Base-by-base conservation (phyloP, 768 basidiomycete genomes). In the Rhodotorula graminis region DNA sequence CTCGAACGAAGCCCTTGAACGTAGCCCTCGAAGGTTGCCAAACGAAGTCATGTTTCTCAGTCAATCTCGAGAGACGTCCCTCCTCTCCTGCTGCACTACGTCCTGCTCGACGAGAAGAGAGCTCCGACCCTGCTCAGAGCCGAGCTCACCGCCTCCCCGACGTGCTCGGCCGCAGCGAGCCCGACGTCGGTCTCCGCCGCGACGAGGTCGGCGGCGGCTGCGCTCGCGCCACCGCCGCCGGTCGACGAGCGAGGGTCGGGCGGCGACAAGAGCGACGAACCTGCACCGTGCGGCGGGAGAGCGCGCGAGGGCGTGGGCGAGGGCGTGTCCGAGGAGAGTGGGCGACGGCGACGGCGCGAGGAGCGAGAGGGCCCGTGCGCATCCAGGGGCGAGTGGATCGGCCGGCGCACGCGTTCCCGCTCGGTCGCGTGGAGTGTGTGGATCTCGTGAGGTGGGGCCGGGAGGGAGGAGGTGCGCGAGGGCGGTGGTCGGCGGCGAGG, bases 61-160 rank as follows among this genome's bases (percentile, higher is more conserved):
- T 21, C 12, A 6, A 2, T 50, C 49, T 50, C 37, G 9, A 11
- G 12, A n/a, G n/a, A n/a, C 53, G 29, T 42, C 11, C 23, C 40
- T 14, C 8, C 37, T 19, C 25, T 59, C 37, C 23, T 37, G 37
- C 57, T 3, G 7, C 37, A 33, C 57, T 58, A 25, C 50, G 50
- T n/a, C 25, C 50, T 37, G 6, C 40, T 8, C 59, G 40, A 11
- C 46, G 16, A 16, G 27, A 65, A 65, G 3, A 65, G 15, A 12
- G 21, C 29, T 19, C 37, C n/a, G 29, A 65, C 11, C 60, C 46
- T 49, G 21, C 40, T 49, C 31, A 58, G 42, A 23, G 56, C 64
- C 31, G 64, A 31, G 23, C 44, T 33, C 12, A 65, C 64, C 33
- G 56, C 64, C 46, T 58, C 64, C 12, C 64, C 33, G 6, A 58